Conservation (phyloP, 768 basidiomycete genomes). For the Kwoniella shandongensis region DNA sequence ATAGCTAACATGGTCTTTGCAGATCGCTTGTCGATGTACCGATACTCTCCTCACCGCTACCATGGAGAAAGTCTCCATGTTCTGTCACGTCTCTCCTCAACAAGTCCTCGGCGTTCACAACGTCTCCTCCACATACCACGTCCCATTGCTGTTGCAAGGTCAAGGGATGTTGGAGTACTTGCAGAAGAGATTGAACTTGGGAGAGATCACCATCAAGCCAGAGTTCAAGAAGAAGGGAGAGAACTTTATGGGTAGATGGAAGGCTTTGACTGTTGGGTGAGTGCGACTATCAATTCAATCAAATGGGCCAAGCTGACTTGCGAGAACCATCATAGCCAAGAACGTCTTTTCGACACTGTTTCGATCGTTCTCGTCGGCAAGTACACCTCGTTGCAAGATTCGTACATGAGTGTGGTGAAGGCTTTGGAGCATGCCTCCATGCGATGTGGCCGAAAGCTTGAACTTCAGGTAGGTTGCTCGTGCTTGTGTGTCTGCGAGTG, state of each 20-base stretch:
- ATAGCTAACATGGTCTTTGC: not conserved
- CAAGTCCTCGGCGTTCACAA: constrained; percentile 92
- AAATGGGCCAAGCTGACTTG: too few species aligned
- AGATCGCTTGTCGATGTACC: constrained; percentile 93
- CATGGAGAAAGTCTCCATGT: constrained; percentile 97
- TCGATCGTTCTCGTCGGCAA: constrained; percentile 92
- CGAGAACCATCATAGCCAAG: constrained; percentile 72
- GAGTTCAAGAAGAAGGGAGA: constrained; percentile 65
- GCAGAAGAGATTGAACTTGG: constrained; percentile 74
- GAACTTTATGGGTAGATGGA: constrained; percentile 74
- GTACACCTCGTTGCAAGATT: constrained; percentile 94
- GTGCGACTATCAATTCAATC: too few species aligned
- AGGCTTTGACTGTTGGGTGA: constrained; percentile 75
- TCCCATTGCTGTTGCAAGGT: constrained; percentile 83
- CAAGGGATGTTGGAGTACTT: constrained; percentile 91
- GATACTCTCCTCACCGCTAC: constrained; percentile 78
- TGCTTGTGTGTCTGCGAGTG: not conserved
- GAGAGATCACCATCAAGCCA: constrained; percentile 59
- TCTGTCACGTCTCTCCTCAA: constrained; percentile 88
- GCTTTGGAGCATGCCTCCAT: constrained; percentile 95
- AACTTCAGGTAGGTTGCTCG: constrained; percentile 65
- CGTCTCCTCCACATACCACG: constrained; percentile 94
- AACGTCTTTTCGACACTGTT: constrained; percentile 84
- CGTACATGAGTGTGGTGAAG: constrained; percentile 97
- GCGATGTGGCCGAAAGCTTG: constrained; percentile 79